Percentiles rank a stretch among this genome's conserved stretches.
Evolutionary conservation across 2,329 filamentous ascomycete species (phyloP).

Genomic region (Botrytis porri): DNA sequence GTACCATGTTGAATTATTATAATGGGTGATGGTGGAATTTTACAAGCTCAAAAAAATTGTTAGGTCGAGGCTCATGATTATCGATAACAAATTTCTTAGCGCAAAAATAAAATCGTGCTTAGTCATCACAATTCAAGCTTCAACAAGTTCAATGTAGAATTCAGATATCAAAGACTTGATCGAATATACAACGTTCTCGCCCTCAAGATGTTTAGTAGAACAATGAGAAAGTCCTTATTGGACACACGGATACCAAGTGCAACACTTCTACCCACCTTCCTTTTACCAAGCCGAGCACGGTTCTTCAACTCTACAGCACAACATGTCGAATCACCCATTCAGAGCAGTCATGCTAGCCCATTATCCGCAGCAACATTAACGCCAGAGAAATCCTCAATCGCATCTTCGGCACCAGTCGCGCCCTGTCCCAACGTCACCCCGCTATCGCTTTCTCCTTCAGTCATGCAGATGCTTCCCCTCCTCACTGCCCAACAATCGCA

Average conservation of each 20-base stretch:
- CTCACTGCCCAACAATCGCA: conserved; percentile 70
- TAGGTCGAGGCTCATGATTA: conserved; percentile 19
- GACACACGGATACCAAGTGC: conserved; percentile 50
- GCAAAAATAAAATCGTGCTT: conserved; percentile 13
- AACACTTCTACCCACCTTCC: conserved; percentile 49
- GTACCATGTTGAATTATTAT: conserved; percentile 28
- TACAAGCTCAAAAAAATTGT: conserved; percentile 22
- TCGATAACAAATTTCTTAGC: conserved; percentile 27
- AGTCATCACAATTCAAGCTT: conserved; percentile 18
- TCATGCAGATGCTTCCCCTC: conserved; percentile 64
- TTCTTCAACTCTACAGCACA: conserved; percentile 51
- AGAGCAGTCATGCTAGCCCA: conserved; percentile 17
- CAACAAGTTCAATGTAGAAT: conserved; percentile 14
- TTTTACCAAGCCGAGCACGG: conserved; percentile 45
- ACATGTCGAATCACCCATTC: conserved; percentile 43
- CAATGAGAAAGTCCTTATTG: conserved; percentile 60
- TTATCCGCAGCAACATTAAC: conserved; percentile 24
- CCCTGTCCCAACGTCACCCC: conserved; percentile 31
- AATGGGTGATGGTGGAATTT: conserved; percentile 21
- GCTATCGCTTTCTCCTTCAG: conserved; percentile 49
- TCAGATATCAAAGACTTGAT: conserved; percentile 18
- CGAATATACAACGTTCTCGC: conserved; percentile 9
- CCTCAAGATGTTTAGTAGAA: conserved; percentile 42
- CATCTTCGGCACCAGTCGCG: conserved; percentile 14
- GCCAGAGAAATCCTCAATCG: conserved; percentile 15